Evolutionary conservation across 2,329 filamentous ascomycete species (phyloP).

Genomic region (Alternaria ventricosa): DNA sequence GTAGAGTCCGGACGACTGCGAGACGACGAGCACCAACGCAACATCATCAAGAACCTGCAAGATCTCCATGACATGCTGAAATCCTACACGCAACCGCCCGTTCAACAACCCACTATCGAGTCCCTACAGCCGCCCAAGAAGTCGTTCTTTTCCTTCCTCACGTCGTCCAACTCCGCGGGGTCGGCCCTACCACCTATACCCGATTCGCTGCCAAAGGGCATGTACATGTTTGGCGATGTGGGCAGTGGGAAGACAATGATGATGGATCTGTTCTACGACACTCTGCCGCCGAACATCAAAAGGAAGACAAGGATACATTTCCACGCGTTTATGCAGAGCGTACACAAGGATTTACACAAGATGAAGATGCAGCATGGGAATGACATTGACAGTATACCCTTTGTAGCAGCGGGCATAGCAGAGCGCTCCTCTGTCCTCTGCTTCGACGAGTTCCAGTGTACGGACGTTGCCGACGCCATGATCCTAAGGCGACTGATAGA

Average conservation of each 20-base stretch:
- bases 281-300: slow-evolving; percentile 77
- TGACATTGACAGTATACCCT: slow-evolving; percentile 88
- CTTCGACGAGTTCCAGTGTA: slow-evolving; percentile 99
- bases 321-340: slow-evolving; percentile 99
- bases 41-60: slow-evolving; percentile 87
- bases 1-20: slow-evolving; percentile 76
- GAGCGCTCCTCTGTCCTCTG: slow-evolving; percentile 84
- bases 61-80: slow-evolving; percentile 84
- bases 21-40: slow-evolving; percentile 90
- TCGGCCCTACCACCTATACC: slow-evolving; percentile 63
- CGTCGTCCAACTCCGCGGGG: slow-evolving; percentile 51
- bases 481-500: slow-evolving; percentile 90
- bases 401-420: slow-evolving; percentile 93
- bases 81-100: slow-evolving; percentile 73
- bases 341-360: slow-evolving; percentile 87
- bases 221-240: slow-evolving; percentile 97
- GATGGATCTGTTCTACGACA: slow-evolving; percentile 98
- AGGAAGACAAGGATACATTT: slow-evolving; percentile 95
- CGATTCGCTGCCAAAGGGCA: slow-evolving; percentile 77
- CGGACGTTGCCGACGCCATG: slow-evolving; percentile 98
- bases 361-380: slow-evolving; percentile 89
- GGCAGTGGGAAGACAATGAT: slow-evolving; percentile 99
- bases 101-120: slow-evolving; percentile 79
- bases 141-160: slow-evolving; percentile 68
- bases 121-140: slow-evolving; percentile 64